A percentile compares a stretch with the other conserved stretches of the same genome.
These are phyloP conservation scores for Herpetomonas samuelpessoai DNA, from an alignment of 208 protist species.

Conservation along the genomic window DNA sequence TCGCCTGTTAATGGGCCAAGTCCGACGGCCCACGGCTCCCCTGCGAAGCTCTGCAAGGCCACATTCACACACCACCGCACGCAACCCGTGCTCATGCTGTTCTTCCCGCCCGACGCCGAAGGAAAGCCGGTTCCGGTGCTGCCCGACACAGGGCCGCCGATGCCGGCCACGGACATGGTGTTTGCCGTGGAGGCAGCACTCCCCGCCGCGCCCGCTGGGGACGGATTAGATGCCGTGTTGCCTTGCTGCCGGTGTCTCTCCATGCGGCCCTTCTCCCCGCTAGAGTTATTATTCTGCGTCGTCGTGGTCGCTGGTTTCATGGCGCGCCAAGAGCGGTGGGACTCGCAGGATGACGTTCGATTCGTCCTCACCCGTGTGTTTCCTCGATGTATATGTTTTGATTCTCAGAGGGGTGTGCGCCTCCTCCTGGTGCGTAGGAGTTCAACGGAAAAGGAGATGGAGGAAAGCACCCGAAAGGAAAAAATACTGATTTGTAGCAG, in stretches of 20 bases:
- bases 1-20: constrained; percentile 29
- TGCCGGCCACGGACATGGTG: not conserved
- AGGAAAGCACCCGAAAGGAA: constrained; percentile 11
- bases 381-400: too few relatives aligned
- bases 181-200: not conserved
- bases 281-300: not conserved
- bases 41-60: constrained; percentile 70
- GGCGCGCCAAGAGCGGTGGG: too few relatives aligned
- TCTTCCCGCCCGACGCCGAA: constrained; percentile 4
- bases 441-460: constrained; percentile 1
- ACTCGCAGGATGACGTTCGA: too few relatives aligned
- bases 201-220: constrained; percentile 7
- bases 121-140: constrained; percentile 6
- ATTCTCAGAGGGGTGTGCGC: too few relatives aligned
- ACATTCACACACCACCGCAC: constrained; percentile 79
- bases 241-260: not conserved
- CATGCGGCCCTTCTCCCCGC: not conserved
- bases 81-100: constrained; percentile 24
- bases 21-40: constrained; percentile 68
- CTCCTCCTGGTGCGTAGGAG: too few relatives aligned
- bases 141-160: not conserved
- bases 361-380: too few relatives aligned
- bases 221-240: constrained; percentile 1
- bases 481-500: constrained; percentile 3
- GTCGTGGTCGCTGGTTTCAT: not conserved